Conservation (phyloP, 2,329 filamentous ascomycete species). For the Aspergillus sp. region DNA sequence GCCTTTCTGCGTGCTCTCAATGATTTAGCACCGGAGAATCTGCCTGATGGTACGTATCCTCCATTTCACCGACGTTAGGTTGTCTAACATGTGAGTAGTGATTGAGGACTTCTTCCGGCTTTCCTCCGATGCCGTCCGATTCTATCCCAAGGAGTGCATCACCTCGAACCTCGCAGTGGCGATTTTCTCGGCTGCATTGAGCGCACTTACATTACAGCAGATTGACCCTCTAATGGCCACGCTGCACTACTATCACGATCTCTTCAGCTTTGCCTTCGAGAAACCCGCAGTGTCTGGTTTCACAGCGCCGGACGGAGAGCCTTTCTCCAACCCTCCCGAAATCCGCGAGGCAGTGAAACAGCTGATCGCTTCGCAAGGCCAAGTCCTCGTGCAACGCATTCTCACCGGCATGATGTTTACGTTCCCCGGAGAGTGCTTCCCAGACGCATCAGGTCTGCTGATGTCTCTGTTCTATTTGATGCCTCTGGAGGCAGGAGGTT, state of each 20-base stretch:
- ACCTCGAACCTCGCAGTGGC: constrained; percentile 77
- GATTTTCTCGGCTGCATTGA: constrained; percentile 85
- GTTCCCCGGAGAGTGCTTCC: constrained; percentile 93
- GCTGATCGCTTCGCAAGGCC: constrained; percentile 72
- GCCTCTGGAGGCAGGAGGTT: constrained; percentile 75
- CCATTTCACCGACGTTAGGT: background rate
- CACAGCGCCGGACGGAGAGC: constrained; percentile 64
- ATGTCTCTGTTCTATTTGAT: constrained; percentile 86
- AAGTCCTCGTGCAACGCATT: constrained; percentile 81
- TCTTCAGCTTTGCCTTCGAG: constrained; percentile 84
- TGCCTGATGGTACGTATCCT: constrained; percentile 65
- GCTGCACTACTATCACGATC: constrained; percentile 88
- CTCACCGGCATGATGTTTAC: constrained; percentile 99
- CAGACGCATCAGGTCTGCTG: constrained; percentile 90
- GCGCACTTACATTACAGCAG: constrained; percentile 85
- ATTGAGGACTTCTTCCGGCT: constrained; percentile 98
- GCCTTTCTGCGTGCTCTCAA: constrained; percentile 89
- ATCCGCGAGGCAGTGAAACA: constrained; percentile 74
- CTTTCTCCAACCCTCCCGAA: constrained; percentile 67
- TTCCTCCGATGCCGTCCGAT: constrained; percentile 86
- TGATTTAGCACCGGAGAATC: constrained; percentile 75
- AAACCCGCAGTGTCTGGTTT: constrained; percentile 63
- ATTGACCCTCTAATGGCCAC: constrained; percentile 89
- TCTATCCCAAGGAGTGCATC: constrained; percentile 85
- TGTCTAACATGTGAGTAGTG: constrained; percentile 52